Conservation (phyloP, 306 rosid species). For the Prunus dulcis region DNA sequence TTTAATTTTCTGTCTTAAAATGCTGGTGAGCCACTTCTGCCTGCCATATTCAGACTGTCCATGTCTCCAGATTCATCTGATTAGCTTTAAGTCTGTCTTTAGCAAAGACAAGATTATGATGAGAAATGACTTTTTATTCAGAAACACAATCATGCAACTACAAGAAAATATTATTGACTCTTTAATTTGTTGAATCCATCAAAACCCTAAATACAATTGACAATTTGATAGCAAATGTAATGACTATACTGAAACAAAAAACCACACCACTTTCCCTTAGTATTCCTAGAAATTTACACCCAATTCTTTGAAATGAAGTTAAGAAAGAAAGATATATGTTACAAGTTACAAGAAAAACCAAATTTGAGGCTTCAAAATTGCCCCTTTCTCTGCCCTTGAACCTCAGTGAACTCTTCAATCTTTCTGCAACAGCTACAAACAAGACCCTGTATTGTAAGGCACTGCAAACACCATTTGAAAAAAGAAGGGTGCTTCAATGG, state of each 20-base stretch:
- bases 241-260: constrained; percentile 5
- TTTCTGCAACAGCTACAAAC: constrained; percentile 21
- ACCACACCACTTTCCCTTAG: constrained; percentile 30
- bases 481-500: constrained; percentile 25
- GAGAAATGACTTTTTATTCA: too few species aligned
- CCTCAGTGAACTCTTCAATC: not conserved
- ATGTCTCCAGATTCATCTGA: not conserved
- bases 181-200: constrained; percentile 33
- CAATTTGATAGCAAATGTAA: constrained; percentile 29
- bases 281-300: constrained; percentile 25
- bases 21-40: constrained; percentile 19
- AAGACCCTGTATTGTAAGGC: constrained; percentile 19
- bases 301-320: constrained; percentile 19
- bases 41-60: constrained; percentile 19
- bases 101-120: not conserved
- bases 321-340: not conserved
- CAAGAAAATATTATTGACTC: constrained; percentile 26
- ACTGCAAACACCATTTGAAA: constrained; percentile 39
- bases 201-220: constrained; percentile 40
- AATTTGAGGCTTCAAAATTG: constrained; percentile 23
- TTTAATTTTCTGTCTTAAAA: constrained; percentile 4
- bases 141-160: constrained; percentile 11
- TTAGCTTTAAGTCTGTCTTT: constrained; percentile 15
- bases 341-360: constrained; percentile 21
- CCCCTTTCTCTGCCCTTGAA: constrained; percentile 11